Base-by-base conservation (phyloP, 768 basidiomycete species). In the Amanita polypyramis region DNA sequence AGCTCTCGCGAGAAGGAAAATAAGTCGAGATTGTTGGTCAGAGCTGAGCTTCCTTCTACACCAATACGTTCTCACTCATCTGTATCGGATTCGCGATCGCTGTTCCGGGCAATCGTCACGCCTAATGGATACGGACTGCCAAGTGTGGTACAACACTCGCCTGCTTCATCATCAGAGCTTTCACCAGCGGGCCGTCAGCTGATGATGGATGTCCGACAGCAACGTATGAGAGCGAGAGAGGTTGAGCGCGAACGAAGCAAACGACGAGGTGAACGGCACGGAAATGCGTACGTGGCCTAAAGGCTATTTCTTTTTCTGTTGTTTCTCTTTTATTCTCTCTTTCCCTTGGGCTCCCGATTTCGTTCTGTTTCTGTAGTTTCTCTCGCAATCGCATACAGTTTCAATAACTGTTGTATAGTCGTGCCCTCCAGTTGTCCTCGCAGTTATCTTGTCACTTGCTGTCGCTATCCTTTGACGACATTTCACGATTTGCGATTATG, bases 131-230 rank as follows among this genome's bases (percentile, higher is more conserved):
- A 77, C 43, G 70, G 67, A 39, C 67, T 70, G 8, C 73, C 75
- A 23, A 65, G 65, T 10, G 69, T 65, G 49, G 57, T 60, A 4
- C 20, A 45, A 25, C 74, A 80, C 2, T 85, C 82, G 1, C 82
- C 85, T 17, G 74, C 81, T 19, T 80, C 76, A 23, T 85, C 85
- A 2, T 75, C 83, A 8, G 86, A 88, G 52, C 65, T 89, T 43
- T 88, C 85, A 15, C 82, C 82, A 11, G 65, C 80, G 27, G 80
- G 75, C 4, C 72, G 70, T 54, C 72, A 80, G 58, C 70, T 88
- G 56, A 88, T 88, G 85, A 64, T 66, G 49, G 73, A 80, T 54
- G 58, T 82, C 37, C 69, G 85, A 48, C 67, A 71, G 45, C 69
- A 75, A 54, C 62, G 72, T 44, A 62, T 61, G 54, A 64, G 56